Evolutionary conservation across 129 eudicot genomes (phyloP).

Genomic region (Ambrosia trifida): DNA sequence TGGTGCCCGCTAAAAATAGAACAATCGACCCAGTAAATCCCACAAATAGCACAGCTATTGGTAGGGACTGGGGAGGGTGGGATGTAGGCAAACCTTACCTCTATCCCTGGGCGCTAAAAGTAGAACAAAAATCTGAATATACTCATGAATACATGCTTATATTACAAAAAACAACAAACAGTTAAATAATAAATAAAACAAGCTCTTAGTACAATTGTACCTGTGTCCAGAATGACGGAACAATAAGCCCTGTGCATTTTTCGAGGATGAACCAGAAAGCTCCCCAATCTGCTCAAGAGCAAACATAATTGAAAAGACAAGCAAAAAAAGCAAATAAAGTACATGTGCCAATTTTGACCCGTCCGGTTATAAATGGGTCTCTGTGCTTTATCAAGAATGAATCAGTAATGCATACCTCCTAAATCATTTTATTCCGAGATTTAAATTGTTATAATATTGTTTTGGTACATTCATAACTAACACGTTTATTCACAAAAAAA

Average conservation of each 20-base stretch:
- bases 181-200: not conserved
- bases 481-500: not conserved
- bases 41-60: too few relatives aligned
- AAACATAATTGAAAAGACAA: not conserved
- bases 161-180: not conserved
- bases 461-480: not conserved
- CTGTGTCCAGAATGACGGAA: conserved; percentile 93
- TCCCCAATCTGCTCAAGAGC: conserved; percentile 35
- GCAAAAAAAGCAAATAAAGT: not conserved
- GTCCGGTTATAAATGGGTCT: not conserved
- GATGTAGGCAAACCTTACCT: too few relatives aligned
- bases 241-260: conserved; percentile 54
- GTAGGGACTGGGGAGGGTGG: too few relatives aligned
- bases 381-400: not conserved
- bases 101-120: too few relatives aligned
- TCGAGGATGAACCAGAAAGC: conserved; percentile 22
- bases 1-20: not conserved
- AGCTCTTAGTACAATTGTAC: conserved; percentile 39
- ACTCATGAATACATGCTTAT: not conserved
- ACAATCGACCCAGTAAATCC: too few relatives aligned
- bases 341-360: not conserved
- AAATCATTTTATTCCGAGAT: not conserved
- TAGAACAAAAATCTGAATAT: not conserved
- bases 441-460: not conserved
- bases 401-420: not conserved